Evolutionary conservation across 202 grass and related monocot species (phyloP), one percentile per base, ranked within the genome.

Genomic region (Elaeis oleifera): DNA sequence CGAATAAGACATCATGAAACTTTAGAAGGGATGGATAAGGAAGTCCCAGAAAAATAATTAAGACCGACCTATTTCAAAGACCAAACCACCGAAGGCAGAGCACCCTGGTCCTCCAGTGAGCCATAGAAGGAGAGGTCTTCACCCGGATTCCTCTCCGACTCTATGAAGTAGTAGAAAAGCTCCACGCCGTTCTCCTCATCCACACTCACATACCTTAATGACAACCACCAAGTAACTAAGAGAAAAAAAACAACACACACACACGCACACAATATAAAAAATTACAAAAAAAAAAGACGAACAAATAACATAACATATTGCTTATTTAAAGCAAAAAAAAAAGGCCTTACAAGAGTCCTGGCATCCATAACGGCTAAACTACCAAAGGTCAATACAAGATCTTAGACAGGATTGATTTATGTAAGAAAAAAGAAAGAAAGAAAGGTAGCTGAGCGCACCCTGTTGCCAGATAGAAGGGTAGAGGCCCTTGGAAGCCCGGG

Each of bases 141-240:
- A 18, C n/a, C 8, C 15, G 19, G 61, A 25, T 39, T 60, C 50
- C 73, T 17, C 60, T 80, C 20, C 20, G 20, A 20, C 20, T 20
- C 67, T 28, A 85, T 64, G 29, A 87, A 91, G 71, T 92, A 92
- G 74, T 87, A 92, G 63, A 92, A 92, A 25, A 87, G 61, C 72
- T 92, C 80, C 19, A 49, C 71, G 31, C 70, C 74, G 51, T 71
- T 67, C 26, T 67, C 55, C 48, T 63, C 50, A 6, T 81, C 83
- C 57, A 87, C 78, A 44, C 64, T 65, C 26, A 87, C 49, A 39
- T 92, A 92, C 39, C 87, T 84, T 9, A 14, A 16, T 2, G 36
- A 17, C 17, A 4, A 6, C 13, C 61, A 16, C n/a, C 22, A 5
- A 29, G 28, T 29, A 5, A 29, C 4, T 4, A 27, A 27, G 4